Conservation (phyloP, 345 rosid species). For the Citrus inodora region DNA sequence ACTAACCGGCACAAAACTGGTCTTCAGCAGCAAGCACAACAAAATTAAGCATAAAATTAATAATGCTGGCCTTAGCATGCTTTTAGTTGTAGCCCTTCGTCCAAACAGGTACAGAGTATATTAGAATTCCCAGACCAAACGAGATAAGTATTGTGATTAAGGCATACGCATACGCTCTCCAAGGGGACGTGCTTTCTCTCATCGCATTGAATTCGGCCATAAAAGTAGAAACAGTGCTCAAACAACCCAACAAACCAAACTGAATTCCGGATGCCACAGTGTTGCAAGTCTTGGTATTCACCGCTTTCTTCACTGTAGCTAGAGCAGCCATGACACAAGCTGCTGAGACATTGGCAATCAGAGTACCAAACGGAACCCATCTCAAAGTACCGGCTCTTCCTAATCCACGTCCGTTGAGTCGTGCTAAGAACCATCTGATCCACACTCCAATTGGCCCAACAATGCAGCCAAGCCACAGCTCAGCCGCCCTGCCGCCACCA, state of each 20-base stretch:
- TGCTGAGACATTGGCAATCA: slow-evolving; percentile 78
- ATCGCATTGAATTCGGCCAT: slow-evolving; percentile 87
- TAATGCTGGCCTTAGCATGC: not conserved
- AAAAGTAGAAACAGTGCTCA: slow-evolving; percentile 87
- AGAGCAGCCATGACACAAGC: slow-evolving; percentile 78
- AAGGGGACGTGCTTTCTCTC: slow-evolving; percentile 58
- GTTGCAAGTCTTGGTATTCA: slow-evolving; percentile 40
- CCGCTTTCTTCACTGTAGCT: slow-evolving; percentile 56
- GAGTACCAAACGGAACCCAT: slow-evolving; percentile 96
- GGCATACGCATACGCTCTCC: slow-evolving; percentile 82
- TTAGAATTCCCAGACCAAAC: slow-evolving; percentile 47
- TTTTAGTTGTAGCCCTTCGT: slow-evolving; percentile 18
- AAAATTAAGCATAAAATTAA: too few relatives aligned
- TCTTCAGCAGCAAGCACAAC: too few relatives aligned
- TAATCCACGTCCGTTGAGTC: slow-evolving; percentile 76
- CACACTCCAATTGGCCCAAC: slow-evolving; percentile 84
- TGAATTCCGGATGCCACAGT: slow-evolving; percentile 56
- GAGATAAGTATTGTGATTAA: slow-evolving; percentile 42
- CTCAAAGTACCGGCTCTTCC: slow-evolving; percentile 53
- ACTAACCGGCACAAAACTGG: too few relatives aligned
- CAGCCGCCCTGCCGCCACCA: slow-evolving; percentile 43
- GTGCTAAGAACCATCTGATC: slow-evolving; percentile 93
- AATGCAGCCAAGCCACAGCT: slow-evolving; percentile 80
- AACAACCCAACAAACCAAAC: slow-evolving; percentile 78
- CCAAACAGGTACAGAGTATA: slow-evolving; percentile 68